Base-by-base conservation (phyloP, 768 basidiomycete genomes). In the Kwoniella heveanensis region DNA sequence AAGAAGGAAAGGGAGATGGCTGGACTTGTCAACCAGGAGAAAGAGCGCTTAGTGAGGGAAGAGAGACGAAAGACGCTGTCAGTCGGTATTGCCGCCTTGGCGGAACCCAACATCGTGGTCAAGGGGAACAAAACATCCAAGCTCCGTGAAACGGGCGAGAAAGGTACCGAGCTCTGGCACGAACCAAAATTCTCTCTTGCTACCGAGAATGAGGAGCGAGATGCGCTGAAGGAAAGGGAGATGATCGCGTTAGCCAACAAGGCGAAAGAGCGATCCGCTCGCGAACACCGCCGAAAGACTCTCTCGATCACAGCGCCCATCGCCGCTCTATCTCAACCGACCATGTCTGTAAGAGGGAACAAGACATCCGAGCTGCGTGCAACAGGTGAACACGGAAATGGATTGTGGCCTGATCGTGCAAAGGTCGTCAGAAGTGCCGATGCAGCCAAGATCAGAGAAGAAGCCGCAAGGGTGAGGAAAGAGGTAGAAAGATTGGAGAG, bases 391-490 rank as follows among this genome's bases (percentile, higher is more conserved):
- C 6, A 12, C 8, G 49, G 24, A 19, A 29, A 29, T 29, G 49
- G 49, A 12, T 22, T 29, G 10, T 29, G 27, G 24, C 49, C 49
- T 29, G 49, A 50, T 19, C 49, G 27, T 9, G 49, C 6, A 10
- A 19, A 15, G 24, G 49, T 29, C 15, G 21, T 24, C 10, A 24
- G 27, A 19, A 29, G 49, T 25, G 27, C 49, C 8, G 21, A 44
- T 44, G 49, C 7, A 6, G 27, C 24, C 2, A 29, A 24, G 21
- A 46, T 30, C 2, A 52, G 39, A 4, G 54, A 44, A 44, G 39
- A 57, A 39, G 60, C 51, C 52, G 65, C 62, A 1, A 54, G 46
- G 19, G 59, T 32, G 13, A 54, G 61, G 24, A 63, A 65, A 30
- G 64, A 70, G 29, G 39, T 21, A 21, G 50, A 17, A 10, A 53